A percentile compares a stretch with the other conserved stretches of the same genome.
phyloP scores from a whole-genome alignment of 768 basidiomycete genomes.

The Boletus sp. region DNA sequence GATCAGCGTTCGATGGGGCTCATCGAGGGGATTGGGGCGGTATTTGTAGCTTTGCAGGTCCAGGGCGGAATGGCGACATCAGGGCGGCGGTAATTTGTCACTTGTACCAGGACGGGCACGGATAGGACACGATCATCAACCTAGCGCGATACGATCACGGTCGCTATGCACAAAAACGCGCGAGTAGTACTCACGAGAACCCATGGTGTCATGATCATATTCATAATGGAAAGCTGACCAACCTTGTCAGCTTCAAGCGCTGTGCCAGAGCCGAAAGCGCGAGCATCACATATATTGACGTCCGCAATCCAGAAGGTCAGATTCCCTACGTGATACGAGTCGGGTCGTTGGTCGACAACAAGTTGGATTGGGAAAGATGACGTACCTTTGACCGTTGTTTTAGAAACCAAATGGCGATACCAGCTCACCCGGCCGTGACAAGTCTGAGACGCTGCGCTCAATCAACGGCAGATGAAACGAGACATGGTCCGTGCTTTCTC shows the following conservation, averaged over 20 bases:
- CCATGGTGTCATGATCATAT: not conserved
- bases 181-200: constrained; percentile 12
- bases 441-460: no score
- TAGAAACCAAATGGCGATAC: not conserved
- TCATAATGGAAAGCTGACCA: not conserved
- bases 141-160: not conserved
- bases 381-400: not conserved
- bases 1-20: not conserved
- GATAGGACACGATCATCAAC: constrained; percentile 3
- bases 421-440: not conserved
- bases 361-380: not conserved
- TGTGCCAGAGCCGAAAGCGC: no score
- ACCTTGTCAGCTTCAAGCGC: not conserved
- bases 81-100: no score
- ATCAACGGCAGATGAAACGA: no score
- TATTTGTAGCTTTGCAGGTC: constrained; percentile 12
- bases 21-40: not conserved
- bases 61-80: not conserved
- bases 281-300: no score
- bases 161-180: constrained; percentile 11
- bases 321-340: no score
- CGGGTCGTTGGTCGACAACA: no score
- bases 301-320: no score
- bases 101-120: constrained; percentile 11
- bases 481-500: no score